These are phyloP conservation scores for Pseudogymnoascus destructans DNA, from an alignment of 2,329 filamentous ascomycete species.

Conservation along the genomic window DNA sequence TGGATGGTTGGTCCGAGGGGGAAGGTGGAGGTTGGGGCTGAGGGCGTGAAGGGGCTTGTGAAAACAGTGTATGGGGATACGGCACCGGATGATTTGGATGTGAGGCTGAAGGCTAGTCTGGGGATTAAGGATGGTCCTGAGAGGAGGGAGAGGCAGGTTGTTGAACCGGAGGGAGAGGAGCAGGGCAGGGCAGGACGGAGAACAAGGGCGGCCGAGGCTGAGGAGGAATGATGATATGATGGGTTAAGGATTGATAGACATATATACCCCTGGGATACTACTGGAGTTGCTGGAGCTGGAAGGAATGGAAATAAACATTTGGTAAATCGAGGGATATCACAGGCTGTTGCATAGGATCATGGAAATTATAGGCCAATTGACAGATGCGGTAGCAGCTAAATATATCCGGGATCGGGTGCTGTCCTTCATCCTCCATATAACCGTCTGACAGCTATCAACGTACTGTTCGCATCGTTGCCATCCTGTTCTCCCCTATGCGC, in stretches of 20 bases:
- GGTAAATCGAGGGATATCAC: background rate
- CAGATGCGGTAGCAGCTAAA: background rate
- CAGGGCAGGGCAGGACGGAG: slow-evolving; percentile 18
- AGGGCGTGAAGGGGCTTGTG: slow-evolving; percentile 60
- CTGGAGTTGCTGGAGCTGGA: background rate
- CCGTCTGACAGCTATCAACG: background rate
- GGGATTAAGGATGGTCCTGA: slow-evolving; percentile 31
- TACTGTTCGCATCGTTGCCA: background rate
- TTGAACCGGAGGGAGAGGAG: slow-evolving; percentile 17
- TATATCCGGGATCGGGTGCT: background rate
- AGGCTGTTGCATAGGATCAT: background rate
- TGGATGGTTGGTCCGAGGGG: slow-evolving; percentile 79
- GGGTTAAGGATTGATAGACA: background rate
- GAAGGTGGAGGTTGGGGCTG: slow-evolving; percentile 70
- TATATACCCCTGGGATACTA: slow-evolving; percentile 1
- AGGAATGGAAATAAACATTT: background rate
- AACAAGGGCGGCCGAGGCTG: slow-evolving; percentile 13
- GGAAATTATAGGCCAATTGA: background rate
- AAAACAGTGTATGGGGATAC: slow-evolving; percentile 42
- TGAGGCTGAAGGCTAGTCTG: slow-evolving; percentile 47
- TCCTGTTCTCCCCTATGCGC: background rate
- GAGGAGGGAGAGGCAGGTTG: slow-evolving; percentile 13
- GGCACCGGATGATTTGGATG: slow-evolving; percentile 41
- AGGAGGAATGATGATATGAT: slow-evolving; percentile 11
- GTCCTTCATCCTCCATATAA: background rate